phyloP scores from a whole-genome alignment of 164 flowering plant species.

The Tinospora cordifolia region DNA sequence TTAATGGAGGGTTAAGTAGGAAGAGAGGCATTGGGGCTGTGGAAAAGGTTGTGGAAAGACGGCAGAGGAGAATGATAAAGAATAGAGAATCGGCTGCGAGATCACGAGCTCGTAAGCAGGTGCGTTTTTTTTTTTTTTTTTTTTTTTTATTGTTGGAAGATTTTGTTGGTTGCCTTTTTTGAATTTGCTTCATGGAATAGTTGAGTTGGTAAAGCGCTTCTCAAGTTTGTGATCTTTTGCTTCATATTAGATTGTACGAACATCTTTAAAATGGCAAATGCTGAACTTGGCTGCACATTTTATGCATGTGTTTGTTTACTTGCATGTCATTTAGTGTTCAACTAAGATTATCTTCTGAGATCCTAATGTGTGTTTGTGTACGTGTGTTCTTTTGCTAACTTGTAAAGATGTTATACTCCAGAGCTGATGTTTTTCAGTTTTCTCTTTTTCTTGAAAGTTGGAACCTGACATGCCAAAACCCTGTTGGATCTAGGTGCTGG shows the following conservation, averaged over 20 bases:
- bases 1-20: conserved; percentile 51
- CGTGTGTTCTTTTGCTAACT: too few relatives aligned
- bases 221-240: too few relatives aligned
- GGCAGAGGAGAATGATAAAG: conserved; percentile 88
- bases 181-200: not conserved
- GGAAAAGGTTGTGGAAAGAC: conserved; percentile 82
- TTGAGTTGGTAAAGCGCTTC: too few relatives aligned
- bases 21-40: conserved; percentile 47
- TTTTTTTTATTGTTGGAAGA: too few relatives aligned
- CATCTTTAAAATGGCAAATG: too few relatives aligned
- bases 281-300: not conserved
- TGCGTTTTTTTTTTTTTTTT: conserved; percentile 21
- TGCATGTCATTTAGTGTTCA: too few relatives aligned
- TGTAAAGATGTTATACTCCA: too few relatives aligned
- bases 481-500: not conserved
- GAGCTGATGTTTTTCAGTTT: too few relatives aligned
- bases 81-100: conserved; percentile 94
- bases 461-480: not conserved
- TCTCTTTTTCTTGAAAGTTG: not conserved
- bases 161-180: not conserved
- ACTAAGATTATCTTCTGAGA: too few relatives aligned
- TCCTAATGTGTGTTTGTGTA: too few relatives aligned
- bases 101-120: conserved; percentile 93
- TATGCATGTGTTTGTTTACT: not conserved
- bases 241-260: too few relatives aligned